Conservation (phyloP, 257 asterid species). For the Mitragyna speciosa region DNA sequence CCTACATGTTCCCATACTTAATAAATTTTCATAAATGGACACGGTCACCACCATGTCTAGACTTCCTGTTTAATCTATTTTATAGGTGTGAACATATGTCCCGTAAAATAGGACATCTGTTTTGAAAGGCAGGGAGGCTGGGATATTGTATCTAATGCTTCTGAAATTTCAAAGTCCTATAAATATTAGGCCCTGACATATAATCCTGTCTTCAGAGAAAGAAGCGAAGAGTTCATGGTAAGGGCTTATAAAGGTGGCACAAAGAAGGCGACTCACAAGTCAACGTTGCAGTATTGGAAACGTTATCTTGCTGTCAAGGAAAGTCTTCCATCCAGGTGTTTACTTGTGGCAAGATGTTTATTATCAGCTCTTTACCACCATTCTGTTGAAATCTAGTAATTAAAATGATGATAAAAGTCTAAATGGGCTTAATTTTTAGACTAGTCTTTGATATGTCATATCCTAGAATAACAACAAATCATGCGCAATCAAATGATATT, state of each 20-base stretch:
- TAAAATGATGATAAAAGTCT: neutral
- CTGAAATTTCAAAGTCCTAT: neutral
- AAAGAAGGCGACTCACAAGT: constrained; percentile 80
- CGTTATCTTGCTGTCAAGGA: constrained; percentile 78
- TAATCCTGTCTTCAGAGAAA: constrained; percentile 54
- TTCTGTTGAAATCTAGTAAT: neutral
- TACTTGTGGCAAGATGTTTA: constrained; percentile 4
- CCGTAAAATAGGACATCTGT: neutral
- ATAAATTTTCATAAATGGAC: neutral
- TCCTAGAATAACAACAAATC: neutral
- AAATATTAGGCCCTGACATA: neutral
- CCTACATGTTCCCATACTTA: neutral
- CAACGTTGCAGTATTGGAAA: constrained; percentile 77
- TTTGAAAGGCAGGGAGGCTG: neutral
- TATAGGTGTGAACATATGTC: neutral
- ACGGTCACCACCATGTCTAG: neutral
- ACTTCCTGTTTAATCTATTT: neutral
- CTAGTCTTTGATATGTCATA: neutral
- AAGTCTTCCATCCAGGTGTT: constrained; percentile 85
- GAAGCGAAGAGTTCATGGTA: constrained; percentile 90
- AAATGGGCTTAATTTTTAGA: neutral
- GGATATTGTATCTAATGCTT: neutral
- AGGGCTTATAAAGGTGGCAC: constrained; percentile 91
- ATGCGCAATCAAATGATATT: neutral
- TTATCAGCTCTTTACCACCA: neutral